These are phyloP conservation scores for Leishmania arabica DNA, from an alignment of 208 protist genomes.

Conservation along the genomic window DNA sequence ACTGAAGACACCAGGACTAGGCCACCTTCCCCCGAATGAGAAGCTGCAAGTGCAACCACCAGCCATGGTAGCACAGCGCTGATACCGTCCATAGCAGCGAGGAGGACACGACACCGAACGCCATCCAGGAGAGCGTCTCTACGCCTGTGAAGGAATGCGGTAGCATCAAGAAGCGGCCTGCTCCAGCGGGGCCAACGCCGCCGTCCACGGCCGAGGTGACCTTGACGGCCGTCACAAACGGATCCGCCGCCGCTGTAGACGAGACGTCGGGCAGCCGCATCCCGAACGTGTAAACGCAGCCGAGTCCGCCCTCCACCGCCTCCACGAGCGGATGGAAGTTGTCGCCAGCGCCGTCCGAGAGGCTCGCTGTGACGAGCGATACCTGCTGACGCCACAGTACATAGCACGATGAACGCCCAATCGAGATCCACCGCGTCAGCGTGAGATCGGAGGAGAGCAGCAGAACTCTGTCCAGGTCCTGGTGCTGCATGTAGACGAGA, in stretches of 20 bases:
- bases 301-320: slow-evolving; percentile 60
- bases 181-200: background rate
- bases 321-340: slow-evolving; percentile 49
- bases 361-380: slow-evolving; percentile 42
- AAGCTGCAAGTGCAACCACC: slow-evolving; percentile 74
- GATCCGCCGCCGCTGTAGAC: slow-evolving; percentile 9
- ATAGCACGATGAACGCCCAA: slow-evolving; percentile 44
- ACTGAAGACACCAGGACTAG: background rate
- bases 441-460: slow-evolving; percentile 59
- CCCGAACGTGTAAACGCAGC: slow-evolving; percentile 51
- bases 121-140: slow-evolving; percentile 60
- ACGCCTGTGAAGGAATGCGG: slow-evolving; percentile 45
- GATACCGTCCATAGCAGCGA: slow-evolving; percentile 69
- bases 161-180: slow-evolving; percentile 6
- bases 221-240: slow-evolving; percentile 24
- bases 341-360: slow-evolving; percentile 26
- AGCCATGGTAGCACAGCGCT: slow-evolving; percentile 65
- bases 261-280: slow-evolving; percentile 16
- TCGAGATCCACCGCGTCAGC: slow-evolving; percentile 47
- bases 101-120: slow-evolving; percentile 57
- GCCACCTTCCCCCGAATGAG: slow-evolving; percentile 62
- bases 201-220: slow-evolving; percentile 8
- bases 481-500: slow-evolving; percentile 45
- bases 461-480: slow-evolving; percentile 45
- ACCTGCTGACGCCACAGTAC: slow-evolving; percentile 38